phyloP scores from a whole-genome alignment of 1,284 basidiomycete genomes.

The Cryptococcus sp. region DNA sequence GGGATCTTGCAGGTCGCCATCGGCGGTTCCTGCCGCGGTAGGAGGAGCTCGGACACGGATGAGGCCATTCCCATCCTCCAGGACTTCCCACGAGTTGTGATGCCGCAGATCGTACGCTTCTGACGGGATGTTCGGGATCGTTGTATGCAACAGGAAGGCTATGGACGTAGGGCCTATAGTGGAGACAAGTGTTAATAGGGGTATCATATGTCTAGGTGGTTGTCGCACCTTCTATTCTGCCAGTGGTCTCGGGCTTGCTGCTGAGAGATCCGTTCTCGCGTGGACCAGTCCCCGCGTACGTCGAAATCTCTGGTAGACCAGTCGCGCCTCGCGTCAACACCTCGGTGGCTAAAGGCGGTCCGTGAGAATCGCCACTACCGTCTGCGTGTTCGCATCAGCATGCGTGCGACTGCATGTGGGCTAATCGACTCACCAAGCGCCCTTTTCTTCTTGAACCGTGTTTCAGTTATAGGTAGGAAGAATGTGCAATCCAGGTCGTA shows the following conservation, averaged over 20 bases:
- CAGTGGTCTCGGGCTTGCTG: neutral
- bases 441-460: slow-evolving; percentile 95
- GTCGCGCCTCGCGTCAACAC: no score
- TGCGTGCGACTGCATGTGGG: neutral
- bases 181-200: neutral
- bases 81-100: slow-evolving; percentile 80
- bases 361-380: no score
- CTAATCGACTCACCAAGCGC: slow-evolving; percentile 57
- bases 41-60: slow-evolving; percentile 75
- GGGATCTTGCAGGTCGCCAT: slow-evolving; percentile 33
- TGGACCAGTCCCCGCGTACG: no score
- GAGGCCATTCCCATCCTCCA: slow-evolving; percentile 75
- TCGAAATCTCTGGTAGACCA: no score
- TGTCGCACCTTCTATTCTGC: slow-evolving; percentile 35
- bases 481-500: slow-evolving; percentile 92
- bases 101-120: slow-evolving; percentile 83
- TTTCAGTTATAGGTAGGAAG: slow-evolving; percentile 96
- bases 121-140: slow-evolving; percentile 77
- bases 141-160: slow-evolving; percentile 83
- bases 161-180: slow-evolving; percentile 76
- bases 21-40: slow-evolving; percentile 18
- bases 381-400: no score
- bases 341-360: no score
- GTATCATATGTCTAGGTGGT: neutral
- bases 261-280: no score